Conservation (phyloP, 2,329 filamentous ascomycete genomes). For the Neofusicoccum parvum region DNA sequence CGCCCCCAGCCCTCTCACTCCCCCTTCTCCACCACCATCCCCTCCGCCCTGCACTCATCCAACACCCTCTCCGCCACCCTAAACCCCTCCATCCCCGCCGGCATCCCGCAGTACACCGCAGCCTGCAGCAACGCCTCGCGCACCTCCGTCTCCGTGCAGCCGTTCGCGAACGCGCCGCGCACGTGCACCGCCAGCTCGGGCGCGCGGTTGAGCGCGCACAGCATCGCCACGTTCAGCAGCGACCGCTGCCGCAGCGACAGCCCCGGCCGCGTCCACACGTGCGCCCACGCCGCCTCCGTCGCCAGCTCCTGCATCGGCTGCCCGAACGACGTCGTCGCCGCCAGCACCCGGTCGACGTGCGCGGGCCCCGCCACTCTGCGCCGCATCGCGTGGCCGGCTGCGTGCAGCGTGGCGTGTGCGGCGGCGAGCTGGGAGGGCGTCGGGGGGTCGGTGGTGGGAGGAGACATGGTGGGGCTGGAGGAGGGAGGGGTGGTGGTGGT, state of each 20-base stretch:
- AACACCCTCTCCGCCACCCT: constrained; percentile 54
- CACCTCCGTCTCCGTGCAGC: constrained; percentile 43
- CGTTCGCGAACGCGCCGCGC: constrained; percentile 59
- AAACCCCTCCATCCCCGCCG: constrained; percentile 58
- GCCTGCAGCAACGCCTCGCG: constrained; percentile 56
- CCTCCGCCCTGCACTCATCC: constrained; percentile 47
- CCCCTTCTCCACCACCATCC: constrained; percentile 5
- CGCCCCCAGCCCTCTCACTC: constrained; percentile 31
- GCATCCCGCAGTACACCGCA: constrained; percentile 57
- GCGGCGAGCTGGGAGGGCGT: neutral
- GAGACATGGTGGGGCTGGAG: neutral
- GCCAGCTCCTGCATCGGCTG: constrained; percentile 65
- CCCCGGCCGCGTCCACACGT: constrained; percentile 64
- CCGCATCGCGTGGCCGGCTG: neutral
- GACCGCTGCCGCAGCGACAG: neutral
- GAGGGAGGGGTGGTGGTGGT: neutral
- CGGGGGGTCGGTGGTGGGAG: neutral
- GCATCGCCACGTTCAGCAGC: constrained; percentile 66
- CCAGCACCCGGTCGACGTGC: constrained; percentile 61
- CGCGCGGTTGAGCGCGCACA: constrained; percentile 62
- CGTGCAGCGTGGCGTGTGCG: neutral
- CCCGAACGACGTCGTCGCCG: constrained; percentile 61
- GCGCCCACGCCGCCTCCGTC: constrained; percentile 67
- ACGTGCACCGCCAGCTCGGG: constrained; percentile 62
- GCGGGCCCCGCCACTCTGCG: constrained; percentile 36